phyloP scores from a whole-genome alignment of 1,139 yeast genomes.

The Pneumocystis oryctolagi region DNA sequence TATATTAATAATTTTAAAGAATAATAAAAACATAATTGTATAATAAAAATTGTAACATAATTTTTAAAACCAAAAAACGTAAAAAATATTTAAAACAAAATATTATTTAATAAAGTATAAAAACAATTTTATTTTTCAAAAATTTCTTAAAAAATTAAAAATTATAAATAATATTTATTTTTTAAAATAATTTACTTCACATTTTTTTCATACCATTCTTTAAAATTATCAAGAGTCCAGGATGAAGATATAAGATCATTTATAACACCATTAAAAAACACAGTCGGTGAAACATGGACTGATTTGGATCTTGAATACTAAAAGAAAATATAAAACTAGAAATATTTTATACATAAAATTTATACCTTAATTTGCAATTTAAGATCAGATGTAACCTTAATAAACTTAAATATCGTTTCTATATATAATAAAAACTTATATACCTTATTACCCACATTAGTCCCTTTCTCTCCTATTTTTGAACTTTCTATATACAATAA shows the following conservation, averaged over 20 bases:
- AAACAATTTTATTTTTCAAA: no score
- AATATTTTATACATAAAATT: not conserved
- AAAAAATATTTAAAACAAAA: no score
- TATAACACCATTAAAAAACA: slow-evolving; percentile 51
- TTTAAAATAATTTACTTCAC: not conserved
- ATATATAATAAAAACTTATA: not conserved
- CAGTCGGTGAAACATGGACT: slow-evolving; percentile 76
- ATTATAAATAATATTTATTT: not conserved
- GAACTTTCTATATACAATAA: slow-evolving; percentile 17
- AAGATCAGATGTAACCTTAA: not conserved
- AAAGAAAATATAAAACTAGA: slow-evolving; percentile 4
- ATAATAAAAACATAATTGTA: no score
- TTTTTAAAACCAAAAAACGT: no score
- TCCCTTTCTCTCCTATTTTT: slow-evolving; percentile 19
- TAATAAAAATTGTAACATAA: no score
- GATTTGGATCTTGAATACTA: slow-evolving; percentile 48
- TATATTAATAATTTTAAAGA: no score
- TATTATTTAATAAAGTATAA: no score
- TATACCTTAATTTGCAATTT: not conserved
- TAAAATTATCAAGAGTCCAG: slow-evolving; percentile 17
- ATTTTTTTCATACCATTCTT: slow-evolving; percentile 5
- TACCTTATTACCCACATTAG: slow-evolving; percentile 43
- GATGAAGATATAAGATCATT: slow-evolving; percentile 18
- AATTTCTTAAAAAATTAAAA: no score
- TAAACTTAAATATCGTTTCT: not conserved